Evolutionary conservation across 768 basidiomycete genomes (phyloP).

Genomic region (Candolleomyces eurysporus): DNA sequence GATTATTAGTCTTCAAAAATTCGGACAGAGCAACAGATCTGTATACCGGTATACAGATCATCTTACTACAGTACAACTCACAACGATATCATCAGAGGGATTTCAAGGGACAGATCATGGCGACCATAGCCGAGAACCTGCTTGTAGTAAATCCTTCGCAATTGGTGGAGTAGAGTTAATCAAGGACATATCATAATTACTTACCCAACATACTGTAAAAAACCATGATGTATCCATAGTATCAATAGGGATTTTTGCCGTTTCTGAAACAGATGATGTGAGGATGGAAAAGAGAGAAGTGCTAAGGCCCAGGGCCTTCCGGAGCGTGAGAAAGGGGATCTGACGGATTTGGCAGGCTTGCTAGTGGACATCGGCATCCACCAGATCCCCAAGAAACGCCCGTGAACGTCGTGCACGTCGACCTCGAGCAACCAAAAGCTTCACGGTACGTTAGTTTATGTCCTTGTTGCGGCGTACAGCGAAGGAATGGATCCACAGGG

Average conservation of each 20-base stretch:
- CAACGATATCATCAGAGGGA: constrained; percentile 11
- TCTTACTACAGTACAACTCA: constrained; percentile 14
- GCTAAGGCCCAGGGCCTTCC: not conserved
- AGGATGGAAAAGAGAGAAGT: not conserved
- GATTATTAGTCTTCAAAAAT: constrained; percentile 21
- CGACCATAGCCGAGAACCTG: not conserved
- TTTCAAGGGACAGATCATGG: not conserved
- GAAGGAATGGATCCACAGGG: constrained; percentile 31
- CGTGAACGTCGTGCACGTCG: constrained; percentile 47
- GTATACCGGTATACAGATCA: not conserved
- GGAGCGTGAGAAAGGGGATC: constrained; percentile 21
- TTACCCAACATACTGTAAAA: not conserved
- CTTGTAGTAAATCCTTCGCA: not conserved
- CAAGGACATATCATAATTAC: not conserved
- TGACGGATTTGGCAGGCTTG: constrained; percentile 28
- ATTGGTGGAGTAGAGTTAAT: not conserved
- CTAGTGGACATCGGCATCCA: constrained; percentile 29
- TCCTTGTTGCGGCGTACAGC: constrained; percentile 14
- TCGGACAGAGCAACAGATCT: not conserved
- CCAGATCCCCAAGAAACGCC: constrained; percentile 36
- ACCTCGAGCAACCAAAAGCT: constrained; percentile 37
- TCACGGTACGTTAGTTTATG: constrained; percentile 40
- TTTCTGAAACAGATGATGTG: too few species aligned
- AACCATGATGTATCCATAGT: too few species aligned
- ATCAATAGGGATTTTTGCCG: too few species aligned